Percentiles rank a stretch among this genome's conserved stretches.
Conservation (phyloP, 106 monocot species). For the Dendrobium nobile region DNA sequence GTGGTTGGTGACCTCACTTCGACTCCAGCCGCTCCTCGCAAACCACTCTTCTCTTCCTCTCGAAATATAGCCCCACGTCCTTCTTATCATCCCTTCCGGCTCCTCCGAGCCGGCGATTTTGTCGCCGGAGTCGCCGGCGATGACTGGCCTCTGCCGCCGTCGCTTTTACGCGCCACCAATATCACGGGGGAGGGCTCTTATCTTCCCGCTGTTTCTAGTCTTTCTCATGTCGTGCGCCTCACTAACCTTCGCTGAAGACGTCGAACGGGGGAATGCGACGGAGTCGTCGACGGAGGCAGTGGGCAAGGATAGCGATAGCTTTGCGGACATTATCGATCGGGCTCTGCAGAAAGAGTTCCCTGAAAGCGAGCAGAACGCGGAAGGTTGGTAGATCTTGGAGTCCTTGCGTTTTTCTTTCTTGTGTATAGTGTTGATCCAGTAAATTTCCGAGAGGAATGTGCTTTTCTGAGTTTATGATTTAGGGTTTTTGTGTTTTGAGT, state of each 20-base stretch:
- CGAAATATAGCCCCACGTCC: background rate
- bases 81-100: background rate
- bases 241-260: background rate
- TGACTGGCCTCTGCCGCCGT: background rate
- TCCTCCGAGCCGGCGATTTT: background rate
- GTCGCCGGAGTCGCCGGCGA: background rate
- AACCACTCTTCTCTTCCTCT: background rate
- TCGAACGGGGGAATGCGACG: constrained; percentile 19
- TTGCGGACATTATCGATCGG: constrained; percentile 95
- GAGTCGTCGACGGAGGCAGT: constrained; percentile 10
- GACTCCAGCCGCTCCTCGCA: background rate
- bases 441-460: background rate
- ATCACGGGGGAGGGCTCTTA: background rate
- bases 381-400: constrained; percentile 44
- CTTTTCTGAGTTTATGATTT: background rate
- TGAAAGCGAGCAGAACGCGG: constrained; percentile 79
- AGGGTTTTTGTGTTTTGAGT: background rate
- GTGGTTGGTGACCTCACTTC: constrained; percentile 1
- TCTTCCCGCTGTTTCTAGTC: background rate
- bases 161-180: background rate
- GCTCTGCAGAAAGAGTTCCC: constrained; percentile 97
- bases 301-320: constrained; percentile 55
- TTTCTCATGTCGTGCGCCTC: background rate
- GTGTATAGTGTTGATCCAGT: background rate
- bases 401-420: background rate